These are phyloP conservation scores for Talaromyces piceae DNA, from an alignment of 2,329 filamentous ascomycete species.

Conservation along the genomic window DNA sequence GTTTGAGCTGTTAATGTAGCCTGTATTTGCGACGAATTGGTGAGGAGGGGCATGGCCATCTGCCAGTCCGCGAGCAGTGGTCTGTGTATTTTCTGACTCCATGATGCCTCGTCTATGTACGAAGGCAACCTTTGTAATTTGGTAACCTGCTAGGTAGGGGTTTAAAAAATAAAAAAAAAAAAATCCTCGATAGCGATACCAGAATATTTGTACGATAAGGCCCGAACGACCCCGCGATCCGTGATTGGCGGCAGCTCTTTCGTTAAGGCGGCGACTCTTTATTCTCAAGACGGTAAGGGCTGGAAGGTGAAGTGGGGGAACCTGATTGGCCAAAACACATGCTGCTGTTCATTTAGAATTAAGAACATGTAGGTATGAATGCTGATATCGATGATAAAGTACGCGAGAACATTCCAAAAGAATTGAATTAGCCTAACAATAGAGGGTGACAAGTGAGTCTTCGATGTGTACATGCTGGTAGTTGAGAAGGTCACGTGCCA, in stretches of 20 bases:
- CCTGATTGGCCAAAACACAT: background rate
- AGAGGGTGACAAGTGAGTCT: too few relatives aligned
- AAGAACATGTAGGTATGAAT: too few relatives aligned
- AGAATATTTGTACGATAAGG: background rate
- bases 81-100: constrained; percentile 3
- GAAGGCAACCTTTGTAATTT: background rate
- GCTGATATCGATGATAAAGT: too few relatives aligned
- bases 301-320: background rate
- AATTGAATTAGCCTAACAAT: too few relatives aligned
- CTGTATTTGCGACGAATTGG: constrained; percentile 39
- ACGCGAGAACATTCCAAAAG: too few relatives aligned
- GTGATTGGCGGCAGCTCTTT: background rate
- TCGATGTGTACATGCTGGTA: too few relatives aligned
- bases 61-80: constrained; percentile 24
- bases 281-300: background rate
- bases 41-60: constrained; percentile 41
- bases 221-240: background rate
- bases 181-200: background rate
- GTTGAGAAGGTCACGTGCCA: background rate
- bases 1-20: constrained; percentile 3
- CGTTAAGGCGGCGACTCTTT: background rate
- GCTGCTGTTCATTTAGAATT: background rate
- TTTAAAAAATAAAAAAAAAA: background rate
- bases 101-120: constrained; percentile 10
- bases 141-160: background rate